Evolutionary conservation across 495 filamentous ascomycete genomes (phyloP).

Genomic region (Diplogelasinospora grovesii): DNA sequence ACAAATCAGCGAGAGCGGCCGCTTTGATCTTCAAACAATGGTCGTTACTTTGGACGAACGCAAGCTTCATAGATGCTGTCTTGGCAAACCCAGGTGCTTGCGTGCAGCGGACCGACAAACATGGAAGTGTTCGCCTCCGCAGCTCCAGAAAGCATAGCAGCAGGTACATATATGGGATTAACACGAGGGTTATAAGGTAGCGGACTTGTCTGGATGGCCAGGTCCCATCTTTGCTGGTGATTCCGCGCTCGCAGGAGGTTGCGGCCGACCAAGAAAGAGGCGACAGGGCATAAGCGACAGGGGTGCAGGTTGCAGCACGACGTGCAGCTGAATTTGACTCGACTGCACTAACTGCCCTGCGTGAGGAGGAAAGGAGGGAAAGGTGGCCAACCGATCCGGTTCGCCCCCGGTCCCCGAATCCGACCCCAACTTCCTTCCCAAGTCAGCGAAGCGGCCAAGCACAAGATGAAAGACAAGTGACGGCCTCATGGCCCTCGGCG

Average conservation of each 20-base stretch:
- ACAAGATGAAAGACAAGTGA: slow-evolving; percentile 10
- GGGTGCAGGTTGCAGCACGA: slow-evolving; percentile 12
- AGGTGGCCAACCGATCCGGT: slow-evolving; percentile 18
- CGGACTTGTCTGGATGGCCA: slow-evolving; percentile 19
- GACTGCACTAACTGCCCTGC: slow-evolving; percentile 9
- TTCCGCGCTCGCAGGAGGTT: slow-evolving; percentile 4
- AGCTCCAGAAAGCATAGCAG: slow-evolving; percentile 14
- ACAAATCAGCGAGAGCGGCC: slow-evolving; percentile 4
- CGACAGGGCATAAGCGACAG: slow-evolving; percentile 18
- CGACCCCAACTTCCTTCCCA: slow-evolving; percentile 21
- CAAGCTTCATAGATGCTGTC: slow-evolving; percentile 10
- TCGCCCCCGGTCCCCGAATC: slow-evolving; percentile 14
- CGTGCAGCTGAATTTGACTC: slow-evolving; percentile 5
- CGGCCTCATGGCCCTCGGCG: slow-evolving; percentile 24
- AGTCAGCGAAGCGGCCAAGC: slow-evolving; percentile 8
- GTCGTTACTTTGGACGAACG: slow-evolving; percentile 14
- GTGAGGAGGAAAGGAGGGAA: slow-evolving; percentile 5
- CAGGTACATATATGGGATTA: slow-evolving; percentile 27
- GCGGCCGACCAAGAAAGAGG: background rate
- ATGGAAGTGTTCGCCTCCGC: slow-evolving; percentile 14
- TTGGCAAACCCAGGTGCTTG: slow-evolving; percentile 8
- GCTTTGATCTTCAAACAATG: slow-evolving; percentile 11
- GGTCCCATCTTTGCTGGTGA: slow-evolving; percentile 5
- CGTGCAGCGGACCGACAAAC: slow-evolving; percentile 18
- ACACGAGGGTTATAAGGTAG: slow-evolving; percentile 15